Percentiles rank a stretch among this genome's conserved stretches.
phyloP scores from a whole-genome alignment of 129 eudicot genomes.

The Deinandra increscens region DNA sequence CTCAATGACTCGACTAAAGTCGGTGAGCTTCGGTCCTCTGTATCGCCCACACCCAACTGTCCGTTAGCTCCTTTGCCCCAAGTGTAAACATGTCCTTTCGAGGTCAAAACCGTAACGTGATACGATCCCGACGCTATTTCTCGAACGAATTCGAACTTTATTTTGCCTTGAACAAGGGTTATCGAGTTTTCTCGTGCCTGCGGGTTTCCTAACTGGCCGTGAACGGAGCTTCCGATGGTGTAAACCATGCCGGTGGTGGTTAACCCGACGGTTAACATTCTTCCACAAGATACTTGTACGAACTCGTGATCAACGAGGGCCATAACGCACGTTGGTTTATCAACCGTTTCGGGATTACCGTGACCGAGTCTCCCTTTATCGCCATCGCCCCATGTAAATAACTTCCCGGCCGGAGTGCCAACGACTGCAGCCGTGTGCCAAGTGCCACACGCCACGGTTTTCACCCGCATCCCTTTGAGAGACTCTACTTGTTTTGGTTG shows the following conservation, averaged over 20 bases:
- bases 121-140: constrained; percentile 57
- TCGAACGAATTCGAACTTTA: constrained; percentile 49
- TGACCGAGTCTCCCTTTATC: constrained; percentile 73
- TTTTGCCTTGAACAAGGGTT: constrained; percentile 55
- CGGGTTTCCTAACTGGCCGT: constrained; percentile 62
- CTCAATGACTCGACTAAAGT: constrained; percentile 51
- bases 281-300: constrained; percentile 62
- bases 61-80: constrained; percentile 75
- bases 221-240: constrained; percentile 53
- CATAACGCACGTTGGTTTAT: constrained; percentile 46
- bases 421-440: constrained; percentile 75
- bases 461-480: constrained; percentile 44
- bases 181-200: constrained; percentile 40
- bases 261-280: constrained; percentile 50
- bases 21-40: constrained; percentile 51
- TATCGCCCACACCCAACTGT: constrained; percentile 55
- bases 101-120: constrained; percentile 50
- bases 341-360: constrained; percentile 33
- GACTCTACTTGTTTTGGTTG: constrained; percentile 63
- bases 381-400: constrained; percentile 72
- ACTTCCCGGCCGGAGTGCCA: constrained; percentile 43
- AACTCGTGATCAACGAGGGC: constrained; percentile 49
- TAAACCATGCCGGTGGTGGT: constrained; percentile 51
- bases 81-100: constrained; percentile 53
- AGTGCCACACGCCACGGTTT: constrained; percentile 63